Percentiles rank a stretch among this genome's conserved stretches.
phyloP scores from a whole-genome alignment of 805 yeast species.

The Monosporozyma yasuniensis region DNA sequence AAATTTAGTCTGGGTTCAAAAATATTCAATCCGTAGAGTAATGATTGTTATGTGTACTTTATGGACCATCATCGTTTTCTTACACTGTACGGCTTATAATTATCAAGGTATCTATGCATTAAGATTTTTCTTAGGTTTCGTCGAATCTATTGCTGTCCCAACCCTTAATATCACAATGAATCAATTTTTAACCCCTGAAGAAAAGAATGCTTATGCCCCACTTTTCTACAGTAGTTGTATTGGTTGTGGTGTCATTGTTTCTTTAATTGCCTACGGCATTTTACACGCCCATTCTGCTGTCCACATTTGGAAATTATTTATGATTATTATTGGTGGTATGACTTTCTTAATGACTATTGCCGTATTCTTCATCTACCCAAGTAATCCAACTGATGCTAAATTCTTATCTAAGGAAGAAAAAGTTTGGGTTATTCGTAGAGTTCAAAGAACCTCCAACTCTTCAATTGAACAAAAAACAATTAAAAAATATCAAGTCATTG shows the following conservation, averaged over 20 bases:
- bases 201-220: conserved; percentile 46
- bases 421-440: conserved; percentile 41
- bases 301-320: conserved; percentile 45
- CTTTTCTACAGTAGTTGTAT: conserved; percentile 44
- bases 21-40: conserved; percentile 34
- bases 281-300: conserved; percentile 20
- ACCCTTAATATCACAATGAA: conserved; percentile 40
- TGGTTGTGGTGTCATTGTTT: conserved; percentile 44
- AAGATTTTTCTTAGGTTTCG: conserved; percentile 45
- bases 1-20: conserved; percentile 37
- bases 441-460: conserved; percentile 33
- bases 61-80: conserved; percentile 42
- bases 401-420: conserved; percentile 43
- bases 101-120: conserved; percentile 39
- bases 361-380: conserved; percentile 40
- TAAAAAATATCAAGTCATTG: conserved; percentile 42
- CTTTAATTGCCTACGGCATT: conserved; percentile 39
- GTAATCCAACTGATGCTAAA: conserved; percentile 45
- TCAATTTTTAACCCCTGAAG: conserved; percentile 41
- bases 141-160: conserved; percentile 39
- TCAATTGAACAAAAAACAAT: conserved; percentile 39
- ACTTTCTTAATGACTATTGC: conserved; percentile 35
- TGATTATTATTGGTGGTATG: conserved; percentile 47
- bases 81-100: conserved; percentile 38
- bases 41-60: conserved; percentile 30